Percentiles rank a stretch among this genome's conserved stretches.
These are phyloP conservation scores for Botryotinia convoluta DNA, from an alignment of 2,329 filamentous ascomycete species.

Conservation along the genomic window DNA sequence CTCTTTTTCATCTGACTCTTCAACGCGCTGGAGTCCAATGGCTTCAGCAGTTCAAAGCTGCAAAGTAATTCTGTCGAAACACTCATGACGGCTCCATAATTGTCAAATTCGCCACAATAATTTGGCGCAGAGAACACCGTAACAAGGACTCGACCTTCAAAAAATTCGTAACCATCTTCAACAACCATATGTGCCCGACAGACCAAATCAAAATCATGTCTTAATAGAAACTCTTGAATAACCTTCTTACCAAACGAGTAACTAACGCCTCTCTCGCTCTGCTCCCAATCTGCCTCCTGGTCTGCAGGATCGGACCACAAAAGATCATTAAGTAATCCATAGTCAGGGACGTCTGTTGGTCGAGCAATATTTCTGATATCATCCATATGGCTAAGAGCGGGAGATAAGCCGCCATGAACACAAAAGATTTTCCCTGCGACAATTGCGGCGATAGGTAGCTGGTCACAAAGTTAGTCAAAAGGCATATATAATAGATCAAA, in stretches of 20 bases:
- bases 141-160: conserved; percentile 89
- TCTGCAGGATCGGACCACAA: conserved; percentile 98
- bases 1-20: conserved; percentile 99
- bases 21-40: conserved; percentile 88
- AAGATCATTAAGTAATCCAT: conserved; percentile 90
- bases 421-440: conserved; percentile 98
- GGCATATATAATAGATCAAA: neutral
- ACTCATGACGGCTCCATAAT: conserved; percentile 99
- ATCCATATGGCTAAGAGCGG: conserved; percentile 93
- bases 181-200: conserved; percentile 99
- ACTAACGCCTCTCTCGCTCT: conserved; percentile 93
- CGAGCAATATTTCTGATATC: conserved; percentile 95
- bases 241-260: conserved; percentile 99
- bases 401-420: conserved; percentile 91
- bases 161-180: conserved; percentile 98
- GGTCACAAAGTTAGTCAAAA: conserved; percentile 24
- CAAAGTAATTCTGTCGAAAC: conserved; percentile 91
- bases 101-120: conserved; percentile 99
- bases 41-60: conserved; percentile 95
- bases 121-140: conserved; percentile 98
- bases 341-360: conserved; percentile 95
- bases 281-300: conserved; percentile 97
- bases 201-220: conserved; percentile 95
- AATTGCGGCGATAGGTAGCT: conserved; percentile 88
- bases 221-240: conserved; percentile 90